Conservation (phyloP, 176 grass and related monocot species). For the Melocanna baccifera region DNA sequence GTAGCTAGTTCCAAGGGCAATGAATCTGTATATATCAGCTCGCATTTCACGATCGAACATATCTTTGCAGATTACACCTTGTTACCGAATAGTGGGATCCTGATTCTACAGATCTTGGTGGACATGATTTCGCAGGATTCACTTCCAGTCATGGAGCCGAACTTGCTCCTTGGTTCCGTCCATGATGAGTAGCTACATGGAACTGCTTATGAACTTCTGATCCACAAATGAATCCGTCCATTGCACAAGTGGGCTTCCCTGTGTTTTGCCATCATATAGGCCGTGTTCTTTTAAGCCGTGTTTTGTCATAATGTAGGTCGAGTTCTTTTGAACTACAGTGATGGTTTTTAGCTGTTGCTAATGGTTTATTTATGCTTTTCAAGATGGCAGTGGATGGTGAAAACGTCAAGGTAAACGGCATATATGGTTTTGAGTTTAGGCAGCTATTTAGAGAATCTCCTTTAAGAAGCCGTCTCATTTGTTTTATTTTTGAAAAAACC, state of each 20-base stretch:
- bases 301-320: not conserved
- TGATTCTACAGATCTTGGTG: not conserved
- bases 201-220: not conserved
- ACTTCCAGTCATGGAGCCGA: not conserved
- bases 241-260: not conserved
- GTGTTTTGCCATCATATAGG: not conserved
- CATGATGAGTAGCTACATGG: not conserved
- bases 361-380: too few relatives aligned
- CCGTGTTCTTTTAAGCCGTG: not conserved
- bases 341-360: too few relatives aligned
- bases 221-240: not conserved
- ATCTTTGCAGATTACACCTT: not conserved
- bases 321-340: too few relatives aligned
- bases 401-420: too few relatives aligned
- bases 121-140: slow-evolving; percentile 3
- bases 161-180: not conserved
- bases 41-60: not conserved
- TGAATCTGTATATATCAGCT: not conserved
- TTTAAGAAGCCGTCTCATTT: too few relatives aligned
- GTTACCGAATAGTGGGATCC: not conserved
- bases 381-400: too few relatives aligned
- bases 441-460: too few relatives aligned
- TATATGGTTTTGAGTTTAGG: too few relatives aligned
- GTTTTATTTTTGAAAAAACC: too few relatives aligned
- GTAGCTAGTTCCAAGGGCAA: not conserved